Evolutionary conservation across 768 basidiomycete species (phyloP), one percentile per base, ranked within the genome.

Genomic region (Leccinum disarticulatum): DNA sequence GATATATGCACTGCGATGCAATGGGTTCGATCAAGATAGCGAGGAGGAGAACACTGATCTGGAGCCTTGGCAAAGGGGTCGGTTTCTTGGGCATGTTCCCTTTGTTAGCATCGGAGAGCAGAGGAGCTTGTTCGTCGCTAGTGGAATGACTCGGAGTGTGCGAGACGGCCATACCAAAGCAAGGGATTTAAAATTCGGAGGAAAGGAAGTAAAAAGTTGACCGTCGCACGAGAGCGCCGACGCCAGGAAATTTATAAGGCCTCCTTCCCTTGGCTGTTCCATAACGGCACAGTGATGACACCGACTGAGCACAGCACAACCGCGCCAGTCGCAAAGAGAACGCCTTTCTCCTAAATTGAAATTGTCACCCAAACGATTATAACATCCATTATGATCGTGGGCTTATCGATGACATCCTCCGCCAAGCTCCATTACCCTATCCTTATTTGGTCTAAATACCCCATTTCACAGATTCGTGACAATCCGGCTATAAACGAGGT

Each of bases 21-120:
- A 81, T 75, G 8, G 83, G 81, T 65, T 83, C 83, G 17, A 78
- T 74, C 33, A 82, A 64, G 64, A 75, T 75, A 6, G 78, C 67
- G 43, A 81, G 67, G 52, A 83, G 61, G 52, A 83, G 66, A n/a
- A 82, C 67, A 3, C 64, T 61, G 15, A 83, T 73, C 75, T 83
- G 81, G 49, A 76, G 58, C 55, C 64, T 76, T 6, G 82, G 82
- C 6, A 83, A 70, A 10, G 79, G 81, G 0, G 77, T 81, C 43
- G 67, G 69, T n/a, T 66, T 68, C 58, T 59, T 74, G 22, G 22
- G 28, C 7, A 63, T 58, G 41, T 51, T 63, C 57, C 58, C 28
- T 9, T 47, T 56, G 14, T 55, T 30, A 22, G 59, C 47, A 4
- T 52, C 25, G 50, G 69, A 46, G 50, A 74, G 71, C 43, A 71